Base-by-base conservation (phyloP, 352 stramenopile genomes). In the Phytophthora chlamydospora region DNA sequence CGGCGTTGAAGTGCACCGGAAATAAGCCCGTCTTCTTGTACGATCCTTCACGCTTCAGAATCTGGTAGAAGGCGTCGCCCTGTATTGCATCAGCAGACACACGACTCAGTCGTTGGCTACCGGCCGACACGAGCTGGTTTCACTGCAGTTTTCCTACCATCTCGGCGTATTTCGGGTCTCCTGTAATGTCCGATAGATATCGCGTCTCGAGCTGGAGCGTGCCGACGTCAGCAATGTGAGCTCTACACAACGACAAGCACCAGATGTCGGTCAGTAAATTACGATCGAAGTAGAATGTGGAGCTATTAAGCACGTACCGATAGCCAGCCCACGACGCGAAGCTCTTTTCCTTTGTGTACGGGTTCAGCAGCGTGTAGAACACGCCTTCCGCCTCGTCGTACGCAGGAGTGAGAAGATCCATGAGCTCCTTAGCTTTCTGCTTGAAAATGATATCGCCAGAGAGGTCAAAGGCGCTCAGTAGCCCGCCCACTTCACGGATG, bases 401-500 rank as follows among this genome's bases (percentile, higher is more conserved):
- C 5, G 96, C 89, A 36, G 84, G 84, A 14, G 93, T 62, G 1
- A 99, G 73, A 40, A 92, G 57, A 29, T 97, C 81, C 54, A 93
- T 97, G 40, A 99, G 82, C 68, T 99, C 94, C 29, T 84, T 57
- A 11, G 97, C 97, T 57, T 98, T 96, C 11, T 91, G 70, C 46
- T 98, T 88, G 73, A 99, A 98, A 14, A 95, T 61, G 4, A 45
- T 53, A 71, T 97, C 88, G 1, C 62, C 39, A 14, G 94, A 93
- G 31, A 99, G 71, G 59, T 97, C 88, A 73, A 97, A 99, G 0
- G 97, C 97, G 33, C 91, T 93, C 9, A 99, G 82, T 5, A 99
- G 78, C 8, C 98, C 98, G 16, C 97, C 98, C 4, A 99, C 82
- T 71, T 95, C 93, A 19, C 97, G 93, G 83, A 99, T 99, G 39